Conservation (phyloP, 208 protist genomes). For the Kentomonas sorsogonicus region DNA sequence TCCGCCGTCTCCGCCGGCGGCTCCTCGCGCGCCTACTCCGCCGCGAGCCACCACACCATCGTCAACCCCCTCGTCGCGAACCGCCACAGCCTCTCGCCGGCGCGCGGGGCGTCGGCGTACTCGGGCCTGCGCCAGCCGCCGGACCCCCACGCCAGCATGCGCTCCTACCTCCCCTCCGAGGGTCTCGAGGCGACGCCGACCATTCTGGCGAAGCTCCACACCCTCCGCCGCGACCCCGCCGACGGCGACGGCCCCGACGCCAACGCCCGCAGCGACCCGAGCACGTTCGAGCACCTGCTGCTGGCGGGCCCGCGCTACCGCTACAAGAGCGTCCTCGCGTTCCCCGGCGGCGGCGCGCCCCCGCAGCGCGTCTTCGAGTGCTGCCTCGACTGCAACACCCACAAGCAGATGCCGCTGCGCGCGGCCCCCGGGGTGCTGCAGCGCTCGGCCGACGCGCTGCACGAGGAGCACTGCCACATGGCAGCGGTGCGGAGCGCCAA, state of each 20-base stretch:
- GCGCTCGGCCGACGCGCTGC: slow-evolving; percentile 68
- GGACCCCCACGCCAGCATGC: too few species aligned
- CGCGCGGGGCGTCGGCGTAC: too few species aligned
- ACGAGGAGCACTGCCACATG: slow-evolving; percentile 88
- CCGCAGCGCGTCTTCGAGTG: slow-evolving; percentile 66
- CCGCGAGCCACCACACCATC: slow-evolving; percentile 9
- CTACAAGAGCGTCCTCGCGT: slow-evolving; percentile 57
- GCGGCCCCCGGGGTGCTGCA: slow-evolving; percentile 58
- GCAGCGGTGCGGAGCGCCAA: slow-evolving; percentile 68
- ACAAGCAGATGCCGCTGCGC: slow-evolving; percentile 80
- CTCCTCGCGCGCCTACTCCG: background rate
- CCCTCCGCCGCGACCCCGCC: slow-evolving; percentile 22
- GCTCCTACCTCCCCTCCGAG: too few species aligned
- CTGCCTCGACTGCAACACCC: slow-evolving; percentile 81
- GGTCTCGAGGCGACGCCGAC: background rate
- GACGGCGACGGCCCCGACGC: slow-evolving; percentile 20
- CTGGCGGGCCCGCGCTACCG: slow-evolving; percentile 67
- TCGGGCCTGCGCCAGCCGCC: too few species aligned
- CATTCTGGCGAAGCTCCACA: slow-evolving; percentile 6
- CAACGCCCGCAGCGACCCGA: slow-evolving; percentile 16
- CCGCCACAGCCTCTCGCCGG: slow-evolving; percentile 28
- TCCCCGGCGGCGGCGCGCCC: too few species aligned
- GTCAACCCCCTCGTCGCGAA: slow-evolving; percentile 30
- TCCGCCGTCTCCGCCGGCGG: background rate
- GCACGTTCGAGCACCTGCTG: slow-evolving; percentile 63